Base-by-base conservation (phyloP, 2,329 filamentous ascomycete genomes). In the Colletotrichum liriopes region DNA sequence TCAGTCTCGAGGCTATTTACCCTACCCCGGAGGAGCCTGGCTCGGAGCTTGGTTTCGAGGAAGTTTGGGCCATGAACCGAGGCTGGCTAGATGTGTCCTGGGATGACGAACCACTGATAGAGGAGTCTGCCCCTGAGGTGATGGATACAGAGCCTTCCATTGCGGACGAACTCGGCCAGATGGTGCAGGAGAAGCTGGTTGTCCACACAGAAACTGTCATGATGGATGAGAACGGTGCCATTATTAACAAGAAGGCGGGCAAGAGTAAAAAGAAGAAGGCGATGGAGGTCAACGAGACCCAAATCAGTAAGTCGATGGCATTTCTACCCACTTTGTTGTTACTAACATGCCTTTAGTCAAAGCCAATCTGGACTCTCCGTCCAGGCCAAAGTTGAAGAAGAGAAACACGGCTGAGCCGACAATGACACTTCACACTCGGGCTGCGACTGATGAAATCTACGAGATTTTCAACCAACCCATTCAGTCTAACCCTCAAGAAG, bases 381-480 rank as follows among this genome's bases (percentile, higher is more conserved):
- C 93, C 0, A 90, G 92, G n/a, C 91, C 91, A 5, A 98, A 97
- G 81, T 88, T 96, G 67, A 93, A 92, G 75, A 94, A 94, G 81
- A 96, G 93, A 80, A 92, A 91, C 76, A 75, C 82, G 2, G 85
- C 88, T 63, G 96, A 98, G 81, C 94, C 95, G n/a, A 99, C 96
- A 1, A 98, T 99, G 95, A 99, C 96, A 0, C 90, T 99, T 75
- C 95, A 98, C 79, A 99, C 96, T 16, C 94, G 91, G 77, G 96
- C 96, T 75, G 96, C 96, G 5, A 98, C 96, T 74, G 95, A 98
- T 77, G 96, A 99, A 77, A 98, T 99, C 64, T 98, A 98, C 78
- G 95, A 95, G 70, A 94, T 99, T 59, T 99, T 98, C 83, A 98
- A 96, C 78, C 93, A 96, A 70, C 96, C 96, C 1, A 81, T 96